A percentile compares a stretch with the other conserved stretches of the same genome.
Conservation (phyloP, 768 basidiomycete genomes). For the Rhodotorula taiwanensis region DNA sequence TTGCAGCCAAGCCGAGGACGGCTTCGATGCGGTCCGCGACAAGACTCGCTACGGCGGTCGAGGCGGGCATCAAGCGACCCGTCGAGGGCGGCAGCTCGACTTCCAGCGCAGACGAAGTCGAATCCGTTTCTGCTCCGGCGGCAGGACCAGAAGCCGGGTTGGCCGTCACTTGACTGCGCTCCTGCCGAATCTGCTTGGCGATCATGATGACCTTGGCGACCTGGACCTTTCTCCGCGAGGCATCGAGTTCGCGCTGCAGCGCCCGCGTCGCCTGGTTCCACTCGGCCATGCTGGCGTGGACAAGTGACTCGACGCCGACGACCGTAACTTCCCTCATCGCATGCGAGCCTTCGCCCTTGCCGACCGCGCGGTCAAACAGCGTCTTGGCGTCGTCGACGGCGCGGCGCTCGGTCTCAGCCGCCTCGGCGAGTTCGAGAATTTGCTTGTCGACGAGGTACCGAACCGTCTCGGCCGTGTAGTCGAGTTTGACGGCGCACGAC, state of each 20-base stretch:
- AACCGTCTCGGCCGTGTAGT: slow-evolving; percentile 6
- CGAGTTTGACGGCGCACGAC: slow-evolving; percentile 7
- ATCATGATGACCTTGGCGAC: slow-evolving; percentile 7
- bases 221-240: slow-evolving; percentile 7
- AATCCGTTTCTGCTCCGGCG: background rate
- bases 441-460: slow-evolving; percentile 7
- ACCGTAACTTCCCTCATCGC: slow-evolving; percentile 9
- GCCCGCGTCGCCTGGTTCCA: background rate
- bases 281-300: background rate
- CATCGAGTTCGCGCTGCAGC: slow-evolving; percentile 22
- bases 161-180: background rate
- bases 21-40: slow-evolving; percentile 5
- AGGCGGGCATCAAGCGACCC: slow-evolving; percentile 13
- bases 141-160: no score
- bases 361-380: slow-evolving; percentile 23
- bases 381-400: background rate
- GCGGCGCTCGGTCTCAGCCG: background rate
- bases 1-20: background rate
- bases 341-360: slow-evolving; percentile 19
- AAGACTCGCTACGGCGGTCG: background rate
- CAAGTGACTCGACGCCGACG: slow-evolving; percentile 13
- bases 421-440: slow-evolving; percentile 1
- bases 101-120: background rate
- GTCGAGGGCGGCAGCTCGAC: slow-evolving; percentile 3
- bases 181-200: slow-evolving; percentile 26